Base-by-base conservation (phyloP, 2,329 filamentous ascomycete species). In the Calonectria hongkongensis region DNA sequence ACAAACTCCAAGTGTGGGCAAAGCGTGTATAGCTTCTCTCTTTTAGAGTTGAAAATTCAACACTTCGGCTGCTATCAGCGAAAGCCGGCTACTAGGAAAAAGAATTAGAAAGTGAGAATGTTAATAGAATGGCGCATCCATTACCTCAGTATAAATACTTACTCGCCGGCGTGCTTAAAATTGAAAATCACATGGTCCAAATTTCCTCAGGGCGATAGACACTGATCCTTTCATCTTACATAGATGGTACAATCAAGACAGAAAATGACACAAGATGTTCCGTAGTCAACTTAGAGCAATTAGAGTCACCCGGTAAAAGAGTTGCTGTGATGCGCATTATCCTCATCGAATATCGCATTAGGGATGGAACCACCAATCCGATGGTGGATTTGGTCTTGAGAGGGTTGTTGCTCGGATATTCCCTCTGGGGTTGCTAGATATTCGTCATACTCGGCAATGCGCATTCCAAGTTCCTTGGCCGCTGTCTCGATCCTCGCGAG, bases 381-480 rank as follows among this genome's bases (percentile, higher is more conserved):
- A 41, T 77, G 72, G 39, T 78, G 68, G 58, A 77, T 76, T 68
- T 81, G 80, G 43, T 76, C 73, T 39, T 78, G 66, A 36, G 76
- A 73, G n/a, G 75, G 72, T 48, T 80, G 77, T 50, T 83, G 79
- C 58, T 80, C 78, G 18, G 68, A 75, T 27, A 79, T 71, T 15
- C 80, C 79, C 51, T 82, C 81, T 8, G 79, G 73, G 2, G 78
- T 79, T 10, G 73, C 71, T 16, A 82, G 69, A 30, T 83, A 85
- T 58, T 89, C 88, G 72, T 89, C 87, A 75, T 88, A 90, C 74
- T 89, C 86, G 25, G 85, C 83, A 54, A 91, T 86, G 33, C 87
- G 86, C 76, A 89, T 84, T 8, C 88, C 89, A 39, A 92, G 84
- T 81, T 91, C 88, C 79, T 88, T 86, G 15, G 89, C 89, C 3